Evolutionary conservation across 1,139 yeast genomes (phyloP), one percentile per base, ranked within the genome.

Genomic region (Candida frijolesensis): DNA sequence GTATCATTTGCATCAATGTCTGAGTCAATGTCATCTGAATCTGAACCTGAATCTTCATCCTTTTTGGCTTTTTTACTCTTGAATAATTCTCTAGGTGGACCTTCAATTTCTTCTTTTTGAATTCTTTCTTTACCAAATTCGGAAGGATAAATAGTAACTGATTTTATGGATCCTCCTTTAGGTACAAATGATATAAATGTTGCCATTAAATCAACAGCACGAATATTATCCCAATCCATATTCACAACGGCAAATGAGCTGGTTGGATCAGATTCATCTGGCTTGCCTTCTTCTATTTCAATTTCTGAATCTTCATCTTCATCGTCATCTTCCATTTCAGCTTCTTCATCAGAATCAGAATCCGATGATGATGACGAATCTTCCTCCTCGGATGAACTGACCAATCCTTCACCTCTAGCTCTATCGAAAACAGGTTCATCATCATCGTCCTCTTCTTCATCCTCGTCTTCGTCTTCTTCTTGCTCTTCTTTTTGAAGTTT

Each of bases 141-240:
- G 52, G 96, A 88, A 15, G 97, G 97, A 61, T 78, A 90, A n/a
- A 95, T 84, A 9, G 82, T 67, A 8, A 95, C 86, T n/a, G 84
- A 82, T 47, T 74, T 68, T 50, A 95, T 87, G 43, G 76, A 71
- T 1, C 96, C 96, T 42, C 81, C 83, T 39, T 82, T 70, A 14
- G 97, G 97, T 16, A 89, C 87, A 71, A 95, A 95, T 48, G 97
- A 85, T 6, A 84, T 74, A 60, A 95, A 90, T 0, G 98, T 87
- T 5, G 96, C 96, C 89, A 89, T 83, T 57, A 95, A 65, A 66
- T 94, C 99, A 11, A 83, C 84, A 0, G 98, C 89, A 48, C 84
- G 80, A 18, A 95, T 78, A 63, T 94, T 89, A 60, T 95, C 99
- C 99, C 99, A 95, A 65, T 95, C 99, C 80, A 95, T 77, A 62